Evolutionary conservation across 352 stramenopile genomes (phyloP).

Genomic region (Pythium myriotylum): DNA sequence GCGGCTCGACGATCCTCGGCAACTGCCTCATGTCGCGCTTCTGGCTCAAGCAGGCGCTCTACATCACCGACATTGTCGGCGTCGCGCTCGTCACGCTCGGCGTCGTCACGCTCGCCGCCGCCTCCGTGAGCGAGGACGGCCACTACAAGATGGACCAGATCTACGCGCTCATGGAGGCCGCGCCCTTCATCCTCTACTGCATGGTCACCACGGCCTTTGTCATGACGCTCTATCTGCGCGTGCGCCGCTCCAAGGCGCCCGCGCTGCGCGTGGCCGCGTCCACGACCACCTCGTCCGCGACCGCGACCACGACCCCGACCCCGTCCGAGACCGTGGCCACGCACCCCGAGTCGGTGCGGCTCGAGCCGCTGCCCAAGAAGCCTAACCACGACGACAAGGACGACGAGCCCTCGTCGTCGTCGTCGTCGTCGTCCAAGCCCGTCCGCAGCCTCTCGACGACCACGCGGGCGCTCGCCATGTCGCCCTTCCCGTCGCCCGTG

Average conservation of each 20-base stretch:
- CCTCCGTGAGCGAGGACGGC: conserved; percentile 63
- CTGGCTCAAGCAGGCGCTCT: conserved; percentile 86
- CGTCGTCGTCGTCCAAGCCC: not conserved
- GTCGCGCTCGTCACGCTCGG: conserved; percentile 78
- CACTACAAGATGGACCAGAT: conserved; percentile 89
- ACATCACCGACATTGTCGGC: conserved; percentile 82
- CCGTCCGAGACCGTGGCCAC: not conserved
- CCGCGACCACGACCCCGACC: too few species aligned
- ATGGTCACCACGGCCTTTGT: conserved; percentile 81
- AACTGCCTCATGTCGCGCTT: conserved; percentile 88
- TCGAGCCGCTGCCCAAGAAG: conserved; percentile 24
- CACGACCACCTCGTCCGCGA: not conserved
- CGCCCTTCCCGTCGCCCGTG: conserved; percentile 52
- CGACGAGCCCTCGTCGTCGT: too few species aligned
- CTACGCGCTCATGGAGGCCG: conserved; percentile 77
- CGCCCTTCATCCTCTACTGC: conserved; percentile 82
- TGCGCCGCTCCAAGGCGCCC: conserved; percentile 76
- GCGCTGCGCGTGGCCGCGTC: conserved; percentile 64
- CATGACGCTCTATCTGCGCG: conserved; percentile 84
- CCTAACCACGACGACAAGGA: conserved; percentile 27
- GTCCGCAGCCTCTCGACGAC: conserved; percentile 1
- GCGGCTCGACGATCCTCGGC: conserved; percentile 81
- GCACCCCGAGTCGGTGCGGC: conserved; percentile 22
- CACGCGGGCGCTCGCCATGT: conserved; percentile 44
- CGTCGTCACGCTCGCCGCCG: conserved; percentile 77